A percentile compares a stretch with the other conserved stretches of the same genome.
Conservation (phyloP, 179 eudicot species). For the Patellifolia procumbens region DNA sequence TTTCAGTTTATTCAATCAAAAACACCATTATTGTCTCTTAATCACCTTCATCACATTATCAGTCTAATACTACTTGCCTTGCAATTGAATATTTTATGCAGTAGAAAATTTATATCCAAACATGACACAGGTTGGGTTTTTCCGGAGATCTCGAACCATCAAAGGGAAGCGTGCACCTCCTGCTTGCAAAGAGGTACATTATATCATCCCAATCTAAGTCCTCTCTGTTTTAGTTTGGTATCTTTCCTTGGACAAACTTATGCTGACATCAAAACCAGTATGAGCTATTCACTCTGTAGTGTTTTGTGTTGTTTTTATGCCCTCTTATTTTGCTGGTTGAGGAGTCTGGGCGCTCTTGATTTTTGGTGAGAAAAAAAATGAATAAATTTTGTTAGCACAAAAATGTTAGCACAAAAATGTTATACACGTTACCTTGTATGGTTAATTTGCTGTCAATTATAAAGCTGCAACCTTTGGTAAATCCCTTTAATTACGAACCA, state of each 20-base stretch:
- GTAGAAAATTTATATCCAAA: constrained; percentile 9
- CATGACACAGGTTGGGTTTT: constrained; percentile 73
- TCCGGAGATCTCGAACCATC: constrained; percentile 78
- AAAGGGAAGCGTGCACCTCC: constrained; percentile 86
- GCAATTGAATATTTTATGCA: background rate
- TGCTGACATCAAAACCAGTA: background rate
- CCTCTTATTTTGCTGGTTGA: background rate
- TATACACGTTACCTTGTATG: background rate
- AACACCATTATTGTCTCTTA: no score
- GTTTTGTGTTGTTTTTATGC: background rate
- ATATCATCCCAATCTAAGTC: background rate
- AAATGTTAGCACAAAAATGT: background rate
- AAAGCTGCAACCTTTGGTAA: background rate
- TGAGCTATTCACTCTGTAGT: background rate
- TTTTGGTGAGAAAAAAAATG: background rate
- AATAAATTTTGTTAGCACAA: background rate
- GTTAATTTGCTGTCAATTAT: background rate
- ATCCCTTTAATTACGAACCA: background rate
- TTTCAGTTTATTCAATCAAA: no score
- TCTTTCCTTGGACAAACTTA: background rate
- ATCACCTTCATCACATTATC: no score
- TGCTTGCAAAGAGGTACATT: constrained; percentile 79
- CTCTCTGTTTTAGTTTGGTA: background rate
- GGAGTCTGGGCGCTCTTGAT: background rate
- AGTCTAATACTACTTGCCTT: no score